These are phyloP conservation scores for Gaultheria prostrata DNA, from an alignment of 148 eudicot species.

Conservation along the genomic window DNA sequence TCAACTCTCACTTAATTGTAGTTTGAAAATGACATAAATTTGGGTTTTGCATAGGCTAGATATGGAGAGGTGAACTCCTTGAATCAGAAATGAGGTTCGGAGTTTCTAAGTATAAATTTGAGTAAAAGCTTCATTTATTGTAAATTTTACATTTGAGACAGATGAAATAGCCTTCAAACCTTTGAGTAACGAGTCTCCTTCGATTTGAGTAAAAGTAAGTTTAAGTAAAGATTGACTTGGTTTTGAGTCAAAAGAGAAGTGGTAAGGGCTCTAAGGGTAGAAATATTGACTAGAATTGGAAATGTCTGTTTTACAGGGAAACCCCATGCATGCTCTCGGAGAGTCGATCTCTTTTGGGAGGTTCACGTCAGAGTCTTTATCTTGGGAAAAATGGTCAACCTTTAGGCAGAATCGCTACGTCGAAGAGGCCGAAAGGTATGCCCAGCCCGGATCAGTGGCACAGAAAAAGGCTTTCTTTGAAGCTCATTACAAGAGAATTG, in stretches of 20 bases:
- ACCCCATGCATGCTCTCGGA: slow-evolving; percentile 49
- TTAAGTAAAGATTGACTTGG: neutral
- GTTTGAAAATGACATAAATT: neutral
- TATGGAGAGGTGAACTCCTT: neutral
- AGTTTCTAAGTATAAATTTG: neutral
- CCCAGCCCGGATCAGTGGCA: slow-evolving; percentile 84
- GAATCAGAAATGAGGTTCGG: neutral
- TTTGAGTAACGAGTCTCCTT: neutral
- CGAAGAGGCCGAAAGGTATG: slow-evolving; percentile 77
- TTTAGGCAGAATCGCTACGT: slow-evolving; percentile 72
- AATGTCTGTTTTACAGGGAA: slow-evolving; percentile 34
- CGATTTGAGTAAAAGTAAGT: neutral
- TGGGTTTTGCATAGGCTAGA: neutral
- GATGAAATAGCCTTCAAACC: neutral
- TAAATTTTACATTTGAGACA: neutral
- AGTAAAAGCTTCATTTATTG: too few species aligned
- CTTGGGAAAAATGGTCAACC: slow-evolving; percentile 96
- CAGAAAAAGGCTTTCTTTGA: slow-evolving; percentile 93
- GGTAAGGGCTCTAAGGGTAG: neutral
- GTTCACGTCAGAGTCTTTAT: slow-evolving; percentile 57
- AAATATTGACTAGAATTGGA: neutral
- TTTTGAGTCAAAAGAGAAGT: neutral
- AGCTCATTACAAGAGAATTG: slow-evolving; percentile 92
- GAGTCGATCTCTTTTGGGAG: slow-evolving; percentile 86
- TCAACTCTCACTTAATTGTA: neutral